Evolutionary conservation across 2,329 filamentous ascomycete species (phyloP).

Genomic region (Hirsutella rhossiliensis): DNA sequence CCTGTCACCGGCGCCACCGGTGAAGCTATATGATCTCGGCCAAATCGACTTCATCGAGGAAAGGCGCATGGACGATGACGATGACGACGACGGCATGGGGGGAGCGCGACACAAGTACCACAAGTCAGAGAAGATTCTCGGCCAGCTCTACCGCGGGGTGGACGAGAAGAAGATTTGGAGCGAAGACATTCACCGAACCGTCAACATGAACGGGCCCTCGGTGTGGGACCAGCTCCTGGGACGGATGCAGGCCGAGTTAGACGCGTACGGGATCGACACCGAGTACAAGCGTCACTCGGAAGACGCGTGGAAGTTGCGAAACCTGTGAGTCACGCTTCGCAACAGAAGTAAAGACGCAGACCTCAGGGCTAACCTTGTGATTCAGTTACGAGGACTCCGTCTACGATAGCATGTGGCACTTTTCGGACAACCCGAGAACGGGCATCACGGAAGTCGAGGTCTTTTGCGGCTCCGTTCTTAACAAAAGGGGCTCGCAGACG

Average conservation of each 20-base stretch:
- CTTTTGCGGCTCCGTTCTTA: conserved; percentile 44
- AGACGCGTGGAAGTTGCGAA: conserved; percentile 31
- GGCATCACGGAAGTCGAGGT: conserved; percentile 38
- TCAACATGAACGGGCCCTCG: conserved; percentile 14
- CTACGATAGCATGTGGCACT: conserved; percentile 26
- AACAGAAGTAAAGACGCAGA: not conserved
- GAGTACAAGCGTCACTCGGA: conserved; percentile 20
- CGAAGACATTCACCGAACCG: conserved; percentile 27
- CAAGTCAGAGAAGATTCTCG: conserved; percentile 54
- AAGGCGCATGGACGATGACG: conserved; percentile 23
- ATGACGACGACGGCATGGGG: conserved; percentile 28
- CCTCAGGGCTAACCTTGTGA: conserved; percentile 16
- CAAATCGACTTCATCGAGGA: conserved; percentile 24
- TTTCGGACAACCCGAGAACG: conserved; percentile 30
- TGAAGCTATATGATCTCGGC: conserved; percentile 31
- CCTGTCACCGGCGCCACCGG: conserved; percentile 31
- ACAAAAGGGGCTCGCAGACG: conserved; percentile 35
- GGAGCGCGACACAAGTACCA: conserved; percentile 46
- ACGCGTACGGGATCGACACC: conserved; percentile 10
- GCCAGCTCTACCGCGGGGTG: conserved; percentile 57
- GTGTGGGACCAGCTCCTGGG: conserved; percentile 32
- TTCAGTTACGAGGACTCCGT: conserved; percentile 34
- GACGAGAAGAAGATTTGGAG: conserved; percentile 58
- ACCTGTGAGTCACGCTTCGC: conserved; percentile 30
- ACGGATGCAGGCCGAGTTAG: conserved; percentile 9